Base-by-base conservation (phyloP, 768 basidiomycete genomes). In the Phanerochaete sordida region DNA sequence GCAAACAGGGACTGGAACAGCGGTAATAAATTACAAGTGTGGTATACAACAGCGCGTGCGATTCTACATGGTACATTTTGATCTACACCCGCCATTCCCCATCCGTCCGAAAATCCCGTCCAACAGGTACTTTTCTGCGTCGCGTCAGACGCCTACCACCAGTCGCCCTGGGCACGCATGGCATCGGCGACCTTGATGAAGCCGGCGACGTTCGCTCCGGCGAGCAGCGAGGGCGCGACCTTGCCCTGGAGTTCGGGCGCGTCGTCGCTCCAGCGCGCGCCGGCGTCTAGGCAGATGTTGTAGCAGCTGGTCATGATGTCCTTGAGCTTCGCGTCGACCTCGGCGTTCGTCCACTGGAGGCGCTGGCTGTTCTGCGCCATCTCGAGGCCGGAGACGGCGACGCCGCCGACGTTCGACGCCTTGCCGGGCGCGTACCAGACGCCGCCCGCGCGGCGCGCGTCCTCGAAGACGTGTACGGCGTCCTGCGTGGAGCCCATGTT, bases 361-460 rank as follows among this genome's bases (percentile, higher is more conserved):
- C 84, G 77, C 68, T 84, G 81, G 67, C 84, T 86, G 79, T 91
- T 90, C 76, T 90, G 88, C 1, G 86, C 84, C 87, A 90, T 89
- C 77, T 90, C 89, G 63, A 90, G 83, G 64, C 86, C 87, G 9
- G 86, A 88, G 24, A 88, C 87, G 43, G 87, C 87, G 57, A 91
- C 89, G 74, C 89, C 89, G 72, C 89, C 89, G 65, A 80, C 82
- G 75, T 87, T 86, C 70, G 80, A 78, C 6, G 81, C 80, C 74
- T 81, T 91, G 61, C 88, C 88, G 57, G 89, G 88, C 13, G 86
- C 87, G 73, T 89, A 90, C 85, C 85, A 90, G 54, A 83, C 75
- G 27, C 74, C 72, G 51, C 81, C 79, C 28, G 77, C 67, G 66
- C 77, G 79, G 57, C 89, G 83, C 31, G 82, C 79, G 5, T 73